These are phyloP conservation scores for Rhynchospora breviuscula DNA, from an alignment of 176 grass and related monocot genomes.

Conservation along the genomic window DNA sequence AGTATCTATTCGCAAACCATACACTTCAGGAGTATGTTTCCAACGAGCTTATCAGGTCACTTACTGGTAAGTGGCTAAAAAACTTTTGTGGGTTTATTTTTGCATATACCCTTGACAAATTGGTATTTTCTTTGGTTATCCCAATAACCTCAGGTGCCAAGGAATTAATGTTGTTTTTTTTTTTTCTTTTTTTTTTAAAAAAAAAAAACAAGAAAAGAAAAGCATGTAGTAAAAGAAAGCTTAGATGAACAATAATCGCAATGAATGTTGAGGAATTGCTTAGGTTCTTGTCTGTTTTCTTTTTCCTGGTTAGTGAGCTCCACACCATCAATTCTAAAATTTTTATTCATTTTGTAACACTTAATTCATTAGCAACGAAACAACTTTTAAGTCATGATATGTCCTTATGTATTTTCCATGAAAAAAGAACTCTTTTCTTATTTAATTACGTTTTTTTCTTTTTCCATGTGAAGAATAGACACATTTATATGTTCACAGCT, in stretches of 20 bases:
- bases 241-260: neutral
- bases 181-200: no score
- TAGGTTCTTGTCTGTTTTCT: neutral
- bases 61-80: conserved; percentile 56
- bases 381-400: neutral
- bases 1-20: conserved; percentile 91
- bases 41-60: conserved; percentile 88
- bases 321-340: neutral
- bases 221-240: neutral
- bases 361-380: neutral
- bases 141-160: neutral
- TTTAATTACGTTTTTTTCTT: neutral
- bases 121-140: neutral
- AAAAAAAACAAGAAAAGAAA: neutral
- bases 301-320: neutral
- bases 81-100: neutral
- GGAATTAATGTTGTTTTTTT: neutral
- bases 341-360: neutral
- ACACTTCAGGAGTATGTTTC: conserved; percentile 99
- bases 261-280: neutral
- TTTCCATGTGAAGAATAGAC: neutral
- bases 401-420: neutral
- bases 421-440: neutral
- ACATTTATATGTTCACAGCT: neutral
- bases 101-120: conserved; percentile 2